Conservation (phyloP, 2,329 filamentous ascomycete genomes). For the Cytospora piceicola region DNA sequence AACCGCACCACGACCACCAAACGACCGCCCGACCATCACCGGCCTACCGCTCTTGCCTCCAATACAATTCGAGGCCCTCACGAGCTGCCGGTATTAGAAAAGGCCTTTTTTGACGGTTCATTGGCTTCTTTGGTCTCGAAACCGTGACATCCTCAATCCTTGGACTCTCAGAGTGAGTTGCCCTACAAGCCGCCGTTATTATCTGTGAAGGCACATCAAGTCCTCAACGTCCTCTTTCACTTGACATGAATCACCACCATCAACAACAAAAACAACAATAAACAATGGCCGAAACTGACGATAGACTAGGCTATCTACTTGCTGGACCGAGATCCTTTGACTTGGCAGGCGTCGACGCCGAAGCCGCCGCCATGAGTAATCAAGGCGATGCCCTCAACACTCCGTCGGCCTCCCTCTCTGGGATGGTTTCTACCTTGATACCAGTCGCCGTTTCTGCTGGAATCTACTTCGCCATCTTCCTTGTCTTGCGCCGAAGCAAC, state of each 20-base stretch:
- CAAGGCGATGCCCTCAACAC: conserved; percentile 10
- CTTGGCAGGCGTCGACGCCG: background rate
- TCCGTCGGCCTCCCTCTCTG: conserved; percentile 32
- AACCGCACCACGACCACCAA: background rate
- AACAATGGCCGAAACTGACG: conserved; percentile 5
- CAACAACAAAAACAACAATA: background rate
- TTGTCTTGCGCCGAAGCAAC: conserved; percentile 50
- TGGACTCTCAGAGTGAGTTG: background rate
- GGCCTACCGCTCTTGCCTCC: background rate
- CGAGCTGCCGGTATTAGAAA: background rate
- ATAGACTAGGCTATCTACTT: conserved; percentile 4
- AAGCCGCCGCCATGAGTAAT: conserved; percentile 14
- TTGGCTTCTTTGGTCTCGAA: background rate
- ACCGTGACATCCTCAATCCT: background rate
- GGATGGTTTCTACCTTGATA: conserved; percentile 48
- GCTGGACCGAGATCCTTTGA: background rate
- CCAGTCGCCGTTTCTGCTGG: conserved; percentile 45
- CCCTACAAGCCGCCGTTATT: background rate
- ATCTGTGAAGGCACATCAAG: background rate
- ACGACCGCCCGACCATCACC: background rate
- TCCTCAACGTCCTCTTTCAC: background rate
- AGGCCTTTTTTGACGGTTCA: background rate
- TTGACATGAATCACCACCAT: background rate
- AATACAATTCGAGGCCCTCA: background rate
- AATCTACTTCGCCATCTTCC: conserved; percentile 49